Conservation (phyloP, 1,284 basidiomycete species). For the Apiotrichum laibachii region DNA sequence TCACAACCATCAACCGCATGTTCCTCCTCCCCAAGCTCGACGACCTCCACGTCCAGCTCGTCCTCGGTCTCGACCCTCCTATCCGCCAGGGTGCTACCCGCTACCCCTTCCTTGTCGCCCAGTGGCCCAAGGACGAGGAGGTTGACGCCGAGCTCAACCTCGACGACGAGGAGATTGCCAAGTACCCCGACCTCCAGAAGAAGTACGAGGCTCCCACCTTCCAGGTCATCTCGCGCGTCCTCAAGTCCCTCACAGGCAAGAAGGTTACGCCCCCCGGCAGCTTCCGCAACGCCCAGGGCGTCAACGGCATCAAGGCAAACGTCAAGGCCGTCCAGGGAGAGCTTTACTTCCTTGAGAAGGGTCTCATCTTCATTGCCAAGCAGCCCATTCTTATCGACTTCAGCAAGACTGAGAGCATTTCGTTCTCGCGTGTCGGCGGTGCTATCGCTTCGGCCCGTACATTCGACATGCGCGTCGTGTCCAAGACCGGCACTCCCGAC, state of each 20-base stretch:
- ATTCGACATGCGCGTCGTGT: constrained; percentile 89
- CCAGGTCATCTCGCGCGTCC: constrained; percentile 91
- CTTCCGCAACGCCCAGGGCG: constrained; percentile 68
- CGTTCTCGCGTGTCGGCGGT: constrained; percentile 91
- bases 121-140: constrained; percentile 94
- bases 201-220: constrained; percentile 81
- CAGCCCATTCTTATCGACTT: constrained; percentile 90
- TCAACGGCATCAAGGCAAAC: constrained; percentile 80
- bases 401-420: constrained; percentile 82
- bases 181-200: constrained; percentile 57
- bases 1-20: constrained; percentile 80
- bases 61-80: constrained; percentile 83
- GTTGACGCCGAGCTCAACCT: constrained; percentile 94
- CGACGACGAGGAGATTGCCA: constrained; percentile 60
- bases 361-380: constrained; percentile 96
- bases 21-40: constrained; percentile 93
- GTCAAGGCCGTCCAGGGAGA: constrained; percentile 96
- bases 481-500: constrained; percentile 71
- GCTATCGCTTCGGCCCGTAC: constrained; percentile 85
- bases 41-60: constrained; percentile 92
- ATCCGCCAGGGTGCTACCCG: constrained; percentile 98
- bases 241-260: constrained; percentile 85
- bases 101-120: constrained; percentile 97
- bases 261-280: constrained; percentile 81
- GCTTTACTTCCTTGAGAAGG: constrained; percentile 97